Percentiles rank a stretch among this genome's conserved stretches.
Conservation (phyloP, 441 rosid genomes). For the Aleurites moluccanus region DNA sequence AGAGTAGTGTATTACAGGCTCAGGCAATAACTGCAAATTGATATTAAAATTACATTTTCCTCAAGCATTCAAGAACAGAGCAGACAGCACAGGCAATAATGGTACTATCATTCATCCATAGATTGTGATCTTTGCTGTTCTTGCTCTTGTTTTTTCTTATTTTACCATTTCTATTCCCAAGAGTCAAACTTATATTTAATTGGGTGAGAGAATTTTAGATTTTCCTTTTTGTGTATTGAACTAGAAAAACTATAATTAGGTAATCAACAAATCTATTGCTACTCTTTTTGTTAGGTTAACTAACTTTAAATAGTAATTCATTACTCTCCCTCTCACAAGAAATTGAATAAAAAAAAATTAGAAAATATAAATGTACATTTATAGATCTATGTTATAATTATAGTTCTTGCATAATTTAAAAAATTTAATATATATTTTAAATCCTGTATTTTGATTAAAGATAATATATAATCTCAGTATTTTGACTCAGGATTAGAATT, state of each 20-base stretch:
- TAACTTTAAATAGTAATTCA: not conserved
- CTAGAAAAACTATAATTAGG: constrained; percentile 1
- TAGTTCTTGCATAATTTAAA: no score
- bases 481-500: no score
- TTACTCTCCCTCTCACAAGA: not conserved
- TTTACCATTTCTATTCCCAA: constrained; percentile 16
- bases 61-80: not conserved
- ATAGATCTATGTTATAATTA: no score
- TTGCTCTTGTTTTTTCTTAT: not conserved
- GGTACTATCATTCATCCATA: constrained; percentile 9
- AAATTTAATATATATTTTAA: no score
- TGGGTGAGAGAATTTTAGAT: not conserved
- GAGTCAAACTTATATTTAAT: not conserved
- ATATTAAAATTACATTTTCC: not conserved
- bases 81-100: not conserved
- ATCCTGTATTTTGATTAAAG: no score
- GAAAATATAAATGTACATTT: no score
- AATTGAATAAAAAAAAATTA: no score
- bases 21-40: not conserved
- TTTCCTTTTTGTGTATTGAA: no score
- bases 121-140: not conserved
- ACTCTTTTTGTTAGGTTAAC: not conserved
- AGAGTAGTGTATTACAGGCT: no score
- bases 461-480: no score
- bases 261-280: not conserved